Evolutionary conservation across 78 protist species (phyloP).

Genomic region (Polysphondylium violaceum): DNA sequence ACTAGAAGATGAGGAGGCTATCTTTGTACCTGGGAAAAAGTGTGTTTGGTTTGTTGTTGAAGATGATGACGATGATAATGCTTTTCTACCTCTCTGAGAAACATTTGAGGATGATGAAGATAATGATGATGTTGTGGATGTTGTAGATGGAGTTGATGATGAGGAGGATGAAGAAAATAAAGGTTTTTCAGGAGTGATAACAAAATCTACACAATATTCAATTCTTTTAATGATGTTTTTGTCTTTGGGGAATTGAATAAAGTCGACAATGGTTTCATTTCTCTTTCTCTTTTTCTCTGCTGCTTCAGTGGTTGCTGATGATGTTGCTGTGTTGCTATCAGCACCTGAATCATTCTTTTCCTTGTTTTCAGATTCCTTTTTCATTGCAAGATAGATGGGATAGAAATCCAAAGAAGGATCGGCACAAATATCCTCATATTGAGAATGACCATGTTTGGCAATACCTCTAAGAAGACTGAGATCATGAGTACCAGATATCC

Average conservation of each 20-base stretch:
- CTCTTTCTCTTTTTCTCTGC: conserved; percentile 62
- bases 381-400: not conserved
- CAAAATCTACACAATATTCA: conserved; percentile 15
- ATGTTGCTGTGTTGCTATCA: not conserved
- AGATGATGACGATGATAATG: too few species aligned
- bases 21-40: too few species aligned
- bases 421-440: conserved; percentile 55
- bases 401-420: conserved; percentile 56
- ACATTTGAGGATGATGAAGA: too few species aligned
- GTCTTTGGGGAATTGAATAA: conserved; percentile 63
- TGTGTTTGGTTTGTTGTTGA: too few species aligned
- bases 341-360: not conserved
- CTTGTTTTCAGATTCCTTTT: not conserved
- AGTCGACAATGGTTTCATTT: conserved; percentile 12
- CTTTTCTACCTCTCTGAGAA: too few species aligned
- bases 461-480: conserved; percentile 40
- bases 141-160: too few species aligned
- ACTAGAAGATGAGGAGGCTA: too few species aligned
- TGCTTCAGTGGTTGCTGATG: not conserved
- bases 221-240: conserved; percentile 17
- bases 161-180: too few species aligned
- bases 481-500: conserved; percentile 65
- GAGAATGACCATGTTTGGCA: conserved; percentile 71
- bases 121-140: too few species aligned
- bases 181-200: conserved; percentile 40